Conservation (phyloP, 176 grass and related monocot genomes). For the Aegilops tauschii region DNA sequence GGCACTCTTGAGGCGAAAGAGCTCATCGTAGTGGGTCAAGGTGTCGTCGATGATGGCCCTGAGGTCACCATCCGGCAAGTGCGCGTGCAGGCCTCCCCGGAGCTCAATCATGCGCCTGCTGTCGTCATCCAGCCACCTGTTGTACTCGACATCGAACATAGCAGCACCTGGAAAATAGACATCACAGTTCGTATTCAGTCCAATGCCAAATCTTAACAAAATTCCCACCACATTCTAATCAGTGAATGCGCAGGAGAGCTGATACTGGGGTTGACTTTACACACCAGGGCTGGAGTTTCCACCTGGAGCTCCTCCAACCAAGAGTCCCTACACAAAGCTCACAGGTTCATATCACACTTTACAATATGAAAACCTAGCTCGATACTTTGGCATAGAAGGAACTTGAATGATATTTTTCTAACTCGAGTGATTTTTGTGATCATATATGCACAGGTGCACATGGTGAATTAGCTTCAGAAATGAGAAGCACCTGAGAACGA, state of each 20-base stretch:
- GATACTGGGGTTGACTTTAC: neutral
- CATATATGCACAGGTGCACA: neutral
- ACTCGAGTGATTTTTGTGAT: neutral
- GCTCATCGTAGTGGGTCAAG: conserved; percentile 60
- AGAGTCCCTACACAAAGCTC: conserved; percentile 48
- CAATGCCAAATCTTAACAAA: neutral
- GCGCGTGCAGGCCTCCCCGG: conserved; percentile 44
- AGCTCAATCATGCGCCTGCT: conserved; percentile 56
- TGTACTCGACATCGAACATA: conserved; percentile 71
- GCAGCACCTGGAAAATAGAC: conserved; percentile 25
- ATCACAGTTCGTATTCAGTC: neutral
- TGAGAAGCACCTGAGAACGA: conserved; percentile 58
- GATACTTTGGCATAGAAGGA: neutral
- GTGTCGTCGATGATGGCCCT: conserved; percentile 59
- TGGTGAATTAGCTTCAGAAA: neutral
- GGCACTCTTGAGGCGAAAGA: conserved; percentile 58
- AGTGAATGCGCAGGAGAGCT: neutral
- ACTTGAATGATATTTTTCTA: neutral
- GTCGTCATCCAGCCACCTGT: conserved; percentile 61
- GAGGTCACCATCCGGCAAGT: conserved; percentile 59
- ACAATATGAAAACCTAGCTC: neutral
- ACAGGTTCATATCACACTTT: conserved; percentile 14
- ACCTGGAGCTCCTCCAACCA: conserved; percentile 56
- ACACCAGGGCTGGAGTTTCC: conserved; percentile 68
- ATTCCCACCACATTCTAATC: neutral